Evolutionary conservation across 306 rosid species (phyloP), one percentile per base, ranked within the genome.

Genomic region (Cucurbita pepo): DNA sequence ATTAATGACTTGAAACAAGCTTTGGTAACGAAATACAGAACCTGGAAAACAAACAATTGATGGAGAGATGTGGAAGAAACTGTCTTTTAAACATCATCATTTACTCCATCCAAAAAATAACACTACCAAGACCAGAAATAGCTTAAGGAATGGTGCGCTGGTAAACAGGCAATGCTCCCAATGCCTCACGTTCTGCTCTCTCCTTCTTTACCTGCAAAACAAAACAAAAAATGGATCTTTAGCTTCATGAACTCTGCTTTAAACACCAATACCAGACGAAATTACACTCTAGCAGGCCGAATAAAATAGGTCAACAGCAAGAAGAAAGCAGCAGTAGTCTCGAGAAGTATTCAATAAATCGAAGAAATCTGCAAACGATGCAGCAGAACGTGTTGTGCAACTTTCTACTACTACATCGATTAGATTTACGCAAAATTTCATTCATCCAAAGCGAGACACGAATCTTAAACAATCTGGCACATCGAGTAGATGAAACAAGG

Each of bases 81-180:
- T 51, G 70, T 41, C 47, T 69, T 25, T 69, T 50, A 69, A 22
- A 69, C 25, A 44, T 2, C 34, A 30, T 30, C 74, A 50, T 69
- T 51, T 25, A 69, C 74, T 69, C 59, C 87, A 78, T 30, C 75
- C 73, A 56, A 79, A 70, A 70, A 78, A 75, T 78, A 85, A 77
- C 77, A 77, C 77, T 75, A 81, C 77, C 78, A 40, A 61, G 54
- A 21, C 55, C 65, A 73, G 56, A 0, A 51, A 62, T 48, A 76
- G 81, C 79, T 88, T 69, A 94, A 41, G 99, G 97, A 84, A 94
- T 76, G 82, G 95, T 82, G 62, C 96, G 89, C 81, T 91, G 96
- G 79, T 86, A 91, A 18, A 94, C 84, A 12, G 96, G 99, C 82
- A 94, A 83, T 69, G 91, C 99, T 82, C 99, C 97, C 88, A 94